Percentiles rank a stretch among this genome's conserved stretches.
phyloP scores from a whole-genome alignment of 495 filamentous ascomycete genomes.

The Cercophora newfieldiana region DNA sequence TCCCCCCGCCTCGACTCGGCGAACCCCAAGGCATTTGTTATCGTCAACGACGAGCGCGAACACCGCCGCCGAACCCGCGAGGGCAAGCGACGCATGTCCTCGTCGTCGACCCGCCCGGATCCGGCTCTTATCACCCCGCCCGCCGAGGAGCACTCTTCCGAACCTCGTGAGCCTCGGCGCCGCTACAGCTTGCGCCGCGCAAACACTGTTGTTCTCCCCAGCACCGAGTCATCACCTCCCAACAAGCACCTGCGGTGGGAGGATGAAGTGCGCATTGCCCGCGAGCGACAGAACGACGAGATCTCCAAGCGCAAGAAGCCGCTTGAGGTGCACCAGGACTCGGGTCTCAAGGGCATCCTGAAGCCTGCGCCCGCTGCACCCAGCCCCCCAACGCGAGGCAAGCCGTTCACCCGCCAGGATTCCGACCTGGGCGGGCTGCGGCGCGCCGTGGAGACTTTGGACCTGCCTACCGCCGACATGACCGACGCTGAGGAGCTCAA shows the following conservation, averaged over 20 bases:
- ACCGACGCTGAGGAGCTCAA: constrained; percentile 12
- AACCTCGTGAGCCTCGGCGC: not conserved
- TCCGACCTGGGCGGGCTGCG: constrained; percentile 23
- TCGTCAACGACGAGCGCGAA: constrained; percentile 31
- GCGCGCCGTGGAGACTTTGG: constrained; percentile 31
- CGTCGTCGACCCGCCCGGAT: constrained; percentile 17
- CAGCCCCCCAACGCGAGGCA: constrained; percentile 16
- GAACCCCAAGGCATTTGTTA: constrained; percentile 22
- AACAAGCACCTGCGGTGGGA: constrained; percentile 36
- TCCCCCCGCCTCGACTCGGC: constrained; percentile 19
- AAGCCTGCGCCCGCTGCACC: constrained; percentile 22
- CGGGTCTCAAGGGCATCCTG: constrained; percentile 33
- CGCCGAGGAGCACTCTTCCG: constrained; percentile 15
- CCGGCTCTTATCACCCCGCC: constrained; percentile 18
- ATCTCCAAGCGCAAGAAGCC: constrained; percentile 38
- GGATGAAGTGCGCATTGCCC: constrained; percentile 31
- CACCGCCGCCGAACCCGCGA: constrained; percentile 28
- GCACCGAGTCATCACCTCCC: constrained; percentile 26
- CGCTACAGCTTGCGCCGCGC: constrained; percentile 21
- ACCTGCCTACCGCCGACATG: constrained; percentile 21
- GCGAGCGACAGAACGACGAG: constrained; percentile 35
- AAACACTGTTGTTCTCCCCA: constrained; percentile 25
- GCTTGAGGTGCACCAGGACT: constrained; percentile 18
- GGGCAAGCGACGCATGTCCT: constrained; percentile 19
- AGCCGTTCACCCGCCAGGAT: not conserved